phyloP scores from a whole-genome alignment of 192 early-diverging fungal genomes.

The Coemansia sp. region DNA sequence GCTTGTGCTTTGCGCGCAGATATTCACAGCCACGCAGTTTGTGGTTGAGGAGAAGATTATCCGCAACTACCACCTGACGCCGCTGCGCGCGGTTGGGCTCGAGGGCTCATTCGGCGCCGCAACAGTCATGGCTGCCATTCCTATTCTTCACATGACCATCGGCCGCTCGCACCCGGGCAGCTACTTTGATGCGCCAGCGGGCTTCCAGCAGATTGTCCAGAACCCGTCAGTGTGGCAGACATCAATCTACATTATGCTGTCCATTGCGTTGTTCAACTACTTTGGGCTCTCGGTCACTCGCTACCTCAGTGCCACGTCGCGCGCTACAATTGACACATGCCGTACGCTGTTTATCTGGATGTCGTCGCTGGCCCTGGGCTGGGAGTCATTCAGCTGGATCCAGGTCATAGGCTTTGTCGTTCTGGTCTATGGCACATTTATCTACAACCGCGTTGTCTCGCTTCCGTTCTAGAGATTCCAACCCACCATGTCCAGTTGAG shows the following conservation, averaged over 20 bases:
- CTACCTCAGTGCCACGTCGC: slow-evolving; percentile 80
- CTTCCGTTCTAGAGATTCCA: slow-evolving; percentile 18
- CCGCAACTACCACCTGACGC: slow-evolving; percentile 70
- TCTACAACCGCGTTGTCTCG: slow-evolving; percentile 81
- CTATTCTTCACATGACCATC: slow-evolving; percentile 69
- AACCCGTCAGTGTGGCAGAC: slow-evolving; percentile 66
- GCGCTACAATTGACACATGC: slow-evolving; percentile 96
- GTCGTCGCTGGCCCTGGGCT: slow-evolving; percentile 83
- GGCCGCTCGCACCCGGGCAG: slow-evolving; percentile 68
- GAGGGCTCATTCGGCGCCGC: slow-evolving; percentile 90
- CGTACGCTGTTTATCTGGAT: slow-evolving; percentile 97
- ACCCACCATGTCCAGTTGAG: neutral
- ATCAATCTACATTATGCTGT: slow-evolving; percentile 79
- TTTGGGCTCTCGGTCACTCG: slow-evolving; percentile 91
- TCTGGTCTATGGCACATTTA: slow-evolving; percentile 79
- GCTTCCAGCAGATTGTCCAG: slow-evolving; percentile 67
- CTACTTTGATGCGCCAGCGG: slow-evolving; percentile 78
- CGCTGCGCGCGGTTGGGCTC: slow-evolving; percentile 88
- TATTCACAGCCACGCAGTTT: slow-evolving; percentile 93
- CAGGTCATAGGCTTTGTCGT: slow-evolving; percentile 86
- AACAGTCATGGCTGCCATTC: slow-evolving; percentile 66
- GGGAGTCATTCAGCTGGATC: slow-evolving; percentile 89
- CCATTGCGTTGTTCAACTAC: slow-evolving; percentile 96
- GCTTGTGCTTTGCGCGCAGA: slow-evolving; percentile 86
- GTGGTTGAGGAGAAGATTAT: slow-evolving; percentile 96